Percentiles rank a stretch among this genome's conserved stretches.
phyloP scores from a whole-genome alignment of 208 protist species.

The Leishmania tropica region DNA sequence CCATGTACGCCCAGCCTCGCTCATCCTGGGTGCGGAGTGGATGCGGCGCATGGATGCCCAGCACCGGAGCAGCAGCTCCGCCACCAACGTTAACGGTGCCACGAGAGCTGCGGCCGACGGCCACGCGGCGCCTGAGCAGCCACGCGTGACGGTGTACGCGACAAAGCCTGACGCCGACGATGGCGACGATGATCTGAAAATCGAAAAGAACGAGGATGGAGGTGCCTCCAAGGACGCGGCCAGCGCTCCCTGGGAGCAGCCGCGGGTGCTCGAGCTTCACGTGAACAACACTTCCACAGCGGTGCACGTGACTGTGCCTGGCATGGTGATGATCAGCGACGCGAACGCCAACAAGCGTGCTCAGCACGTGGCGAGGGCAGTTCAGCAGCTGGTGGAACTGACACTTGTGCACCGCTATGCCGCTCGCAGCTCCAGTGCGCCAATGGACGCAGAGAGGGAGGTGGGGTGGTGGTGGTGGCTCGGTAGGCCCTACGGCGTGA shows the following conservation, averaged over 20 bases:
- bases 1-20: slow-evolving; percentile 7
- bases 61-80: neutral
- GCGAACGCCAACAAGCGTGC: slow-evolving; percentile 10
- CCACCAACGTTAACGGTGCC: neutral
- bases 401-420: slow-evolving; percentile 20
- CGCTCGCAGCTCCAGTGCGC: neutral
- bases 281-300: neutral
- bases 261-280: slow-evolving; percentile 5
- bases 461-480: slow-evolving; percentile 30
- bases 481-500: slow-evolving; percentile 20
- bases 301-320: slow-evolving; percentile 21
- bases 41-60: slow-evolving; percentile 11
- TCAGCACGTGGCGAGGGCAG: slow-evolving; percentile 4
- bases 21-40: slow-evolving; percentile 26
- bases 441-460: neutral
- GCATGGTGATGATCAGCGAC: slow-evolving; percentile 5
- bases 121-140: neutral
- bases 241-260: slow-evolving; percentile 13
- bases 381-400: slow-evolving; percentile 25
- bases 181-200: neutral
- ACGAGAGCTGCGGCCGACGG: neutral
- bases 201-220: neutral
- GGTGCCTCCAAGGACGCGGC: neutral
- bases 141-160: slow-evolving; percentile 19
- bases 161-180: neutral